phyloP scores from a whole-genome alignment of 768 basidiomycete genomes.

The Leccinum obscurum region DNA sequence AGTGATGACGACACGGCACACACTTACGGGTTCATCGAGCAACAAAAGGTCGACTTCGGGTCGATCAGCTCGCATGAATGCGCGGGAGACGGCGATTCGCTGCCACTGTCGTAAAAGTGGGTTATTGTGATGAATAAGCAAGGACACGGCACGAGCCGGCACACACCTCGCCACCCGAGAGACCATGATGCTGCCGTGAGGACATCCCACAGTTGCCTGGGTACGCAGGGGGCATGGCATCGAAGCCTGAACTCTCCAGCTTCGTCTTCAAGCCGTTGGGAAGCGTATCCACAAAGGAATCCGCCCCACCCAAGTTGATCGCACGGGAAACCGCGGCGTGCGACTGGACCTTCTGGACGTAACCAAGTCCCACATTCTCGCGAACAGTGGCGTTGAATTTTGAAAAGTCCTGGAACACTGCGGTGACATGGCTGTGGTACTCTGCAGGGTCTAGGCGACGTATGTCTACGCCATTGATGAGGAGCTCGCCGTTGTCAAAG shows the following conservation, averaged over 20 bases:
- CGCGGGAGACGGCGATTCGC: constrained; percentile 80
- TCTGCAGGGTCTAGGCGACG: constrained; percentile 65
- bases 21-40: constrained; percentile 80
- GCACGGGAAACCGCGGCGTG: constrained; percentile 60
- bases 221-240: constrained; percentile 40
- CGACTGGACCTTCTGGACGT: constrained; percentile 60
- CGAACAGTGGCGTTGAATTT: constrained; percentile 74
- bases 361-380: constrained; percentile 87
- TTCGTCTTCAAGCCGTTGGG: constrained; percentile 74
- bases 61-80: constrained; percentile 80
- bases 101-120: constrained; percentile 64
- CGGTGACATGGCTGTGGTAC: constrained; percentile 73
- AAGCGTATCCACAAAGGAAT: constrained; percentile 59
- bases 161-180: constrained; percentile 83
- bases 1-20: constrained; percentile 4
- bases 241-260: constrained; percentile 63
- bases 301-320: constrained; percentile 71
- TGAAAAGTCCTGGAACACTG: constrained; percentile 85
- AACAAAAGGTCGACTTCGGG: constrained; percentile 77
- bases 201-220: constrained; percentile 34
- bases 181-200: constrained; percentile 53
- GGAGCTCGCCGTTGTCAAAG: constrained; percentile 67
- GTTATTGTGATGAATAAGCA: constrained; percentile 16
- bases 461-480: constrained; percentile 70
- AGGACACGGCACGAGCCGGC: constrained; percentile 4